phyloP scores from a whole-genome alignment of 805 yeast genomes.

The Sugiyamaella boreocaroliniensis region DNA sequence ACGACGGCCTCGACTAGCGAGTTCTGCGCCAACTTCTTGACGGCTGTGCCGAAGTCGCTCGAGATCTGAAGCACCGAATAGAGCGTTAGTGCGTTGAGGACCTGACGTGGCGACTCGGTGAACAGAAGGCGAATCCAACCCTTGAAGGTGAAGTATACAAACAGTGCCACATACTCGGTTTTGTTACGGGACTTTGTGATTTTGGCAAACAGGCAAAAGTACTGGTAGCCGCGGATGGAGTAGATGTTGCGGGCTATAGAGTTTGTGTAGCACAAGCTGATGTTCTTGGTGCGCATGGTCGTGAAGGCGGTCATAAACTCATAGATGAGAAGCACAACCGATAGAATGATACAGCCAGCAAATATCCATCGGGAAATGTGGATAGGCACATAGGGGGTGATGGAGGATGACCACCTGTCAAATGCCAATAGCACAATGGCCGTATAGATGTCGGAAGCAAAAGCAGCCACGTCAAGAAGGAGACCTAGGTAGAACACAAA shows the following conservation, averaged over 20 bases:
- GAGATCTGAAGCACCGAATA: conserved; percentile 41
- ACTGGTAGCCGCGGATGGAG: conserved; percentile 51
- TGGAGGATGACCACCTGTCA: conserved; percentile 56
- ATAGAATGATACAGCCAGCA: conserved; percentile 71
- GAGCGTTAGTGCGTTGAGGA: conserved; percentile 69
- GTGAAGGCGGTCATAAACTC: conserved; percentile 53
- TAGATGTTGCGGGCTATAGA: conserved; percentile 52
- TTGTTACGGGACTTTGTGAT: conserved; percentile 57
- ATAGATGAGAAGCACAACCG: conserved; percentile 51
- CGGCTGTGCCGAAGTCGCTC: conserved; percentile 31
- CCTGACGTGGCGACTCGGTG: conserved; percentile 85
- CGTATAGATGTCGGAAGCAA: conserved; percentile 71
- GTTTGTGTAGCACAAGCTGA: conserved; percentile 65
- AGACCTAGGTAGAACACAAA: conserved; percentile 40
- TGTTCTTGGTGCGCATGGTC: conserved; percentile 53
- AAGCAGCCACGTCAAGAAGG: conserved; percentile 39
- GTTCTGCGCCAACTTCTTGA: conserved; percentile 51
- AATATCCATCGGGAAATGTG: conserved; percentile 63
- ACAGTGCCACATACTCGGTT: conserved; percentile 62
- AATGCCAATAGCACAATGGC: conserved; percentile 67
- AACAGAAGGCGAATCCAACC: conserved; percentile 55
- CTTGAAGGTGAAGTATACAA: conserved; percentile 57
- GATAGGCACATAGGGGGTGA: conserved; percentile 43
- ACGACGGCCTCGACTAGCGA: conserved; percentile 65
- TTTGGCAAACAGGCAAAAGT: conserved; percentile 65